These are phyloP conservation scores for Metarhizium sp. DNA, from an alignment of 2,329 filamentous ascomycete species.

Conservation along the genomic window DNA sequence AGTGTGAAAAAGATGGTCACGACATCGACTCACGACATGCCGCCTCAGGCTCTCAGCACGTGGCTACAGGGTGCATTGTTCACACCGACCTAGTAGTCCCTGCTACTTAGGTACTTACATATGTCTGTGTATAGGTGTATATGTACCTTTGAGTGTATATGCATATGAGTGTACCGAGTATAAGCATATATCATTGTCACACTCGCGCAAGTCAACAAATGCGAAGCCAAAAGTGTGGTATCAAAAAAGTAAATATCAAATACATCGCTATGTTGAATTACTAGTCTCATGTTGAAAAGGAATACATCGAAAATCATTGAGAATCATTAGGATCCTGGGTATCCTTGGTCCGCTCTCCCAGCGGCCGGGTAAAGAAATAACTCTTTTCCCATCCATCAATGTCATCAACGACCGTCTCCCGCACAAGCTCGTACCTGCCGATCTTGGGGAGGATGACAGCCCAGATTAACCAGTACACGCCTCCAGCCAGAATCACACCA, in stretches of 20 bases:
- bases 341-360: constrained; percentile 1
- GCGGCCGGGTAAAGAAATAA: constrained; percentile 38
- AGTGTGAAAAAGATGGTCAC: no score
- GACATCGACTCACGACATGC: no score
- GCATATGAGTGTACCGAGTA: no score
- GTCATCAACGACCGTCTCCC: constrained; percentile 42
- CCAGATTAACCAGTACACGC: constrained; percentile 48
- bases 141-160: no score
- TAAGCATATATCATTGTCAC: no score
- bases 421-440: constrained; percentile 45
- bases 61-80: no score
- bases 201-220: not conserved
- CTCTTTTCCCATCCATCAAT: constrained; percentile 55
- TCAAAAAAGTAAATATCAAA: not conserved
- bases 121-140: no score
- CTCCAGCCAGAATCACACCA: constrained; percentile 41
- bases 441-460: constrained; percentile 40
- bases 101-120: no score
- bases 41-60: no score
- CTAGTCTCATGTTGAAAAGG: constrained; percentile 3
- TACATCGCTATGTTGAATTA: constrained; percentile 2
- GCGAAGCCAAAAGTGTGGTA: not conserved
- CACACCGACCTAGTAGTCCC: no score
- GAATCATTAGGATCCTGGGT: not conserved
- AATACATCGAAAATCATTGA: not conserved